Evolutionary conservation across 2,329 filamentous ascomycete species (phyloP), one percentile per base, ranked within the genome.

Genomic region (Alternaria sp.): DNA sequence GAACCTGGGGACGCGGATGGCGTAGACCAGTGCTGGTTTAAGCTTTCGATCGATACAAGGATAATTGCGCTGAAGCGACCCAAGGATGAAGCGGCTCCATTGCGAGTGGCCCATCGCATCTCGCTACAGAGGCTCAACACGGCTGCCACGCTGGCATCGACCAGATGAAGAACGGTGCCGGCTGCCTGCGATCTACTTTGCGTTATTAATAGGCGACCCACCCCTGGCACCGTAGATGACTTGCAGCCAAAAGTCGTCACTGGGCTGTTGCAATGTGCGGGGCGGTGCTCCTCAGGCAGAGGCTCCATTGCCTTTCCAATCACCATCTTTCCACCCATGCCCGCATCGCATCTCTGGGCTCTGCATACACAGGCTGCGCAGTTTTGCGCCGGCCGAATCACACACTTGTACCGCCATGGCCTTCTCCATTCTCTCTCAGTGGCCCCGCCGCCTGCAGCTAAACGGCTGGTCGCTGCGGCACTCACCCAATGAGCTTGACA

Each of bases 21-120:
- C 62, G 63, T 55, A 61, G 60, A 34, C 40, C 46, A 38, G 46
- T 36, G 69, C 72, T 66, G 69, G 74, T 67, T 73, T 70, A 77
- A 77, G 74, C 74, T 77, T 77, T 76, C 57, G 59, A 75, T 75
- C 73, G 58, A 57, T 57, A 60, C 58, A 60, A 57, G 58, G 58
- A 41, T 41, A 56, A 51, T 56, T 54, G 51, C 36, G 16, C 38
- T 41, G 38, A 41, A 22, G 36, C 38, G 41, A 40, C 54, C 45
- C 54, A 51, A 57, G 54, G 36, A 57, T 40, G 41, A 41, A 63
- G 66, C 61, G 60, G 64, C 66, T 51, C 64, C 55, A 52, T 48
- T 55, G 58, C 65, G 58, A 72, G 64, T 74, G 71, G 70, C 60
- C 66, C 70, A 71, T 67, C 62, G 62, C 61, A 65, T 64, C 68